Percentiles rank a stretch among this genome's conserved stretches.
phyloP scores from a whole-genome alignment of 164 flowering plant genomes.

The Annona cherimola region DNA sequence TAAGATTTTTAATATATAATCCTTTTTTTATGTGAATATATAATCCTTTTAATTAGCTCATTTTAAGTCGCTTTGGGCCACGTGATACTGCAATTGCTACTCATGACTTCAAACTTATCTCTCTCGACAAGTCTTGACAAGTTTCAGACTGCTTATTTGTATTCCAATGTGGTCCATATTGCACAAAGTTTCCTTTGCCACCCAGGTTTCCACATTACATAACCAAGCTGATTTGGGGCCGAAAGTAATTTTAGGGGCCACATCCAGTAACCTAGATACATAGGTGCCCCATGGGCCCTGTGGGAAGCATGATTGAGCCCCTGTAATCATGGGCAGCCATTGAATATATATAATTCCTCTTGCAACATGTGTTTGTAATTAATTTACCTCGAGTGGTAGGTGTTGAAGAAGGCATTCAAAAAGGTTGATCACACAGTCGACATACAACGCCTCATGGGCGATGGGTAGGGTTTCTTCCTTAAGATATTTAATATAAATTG shows the following conservation, averaged over 20 bases:
- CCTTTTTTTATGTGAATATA: not conserved
- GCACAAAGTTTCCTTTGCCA: not conserved
- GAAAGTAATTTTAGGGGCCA: not conserved
- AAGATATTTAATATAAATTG: not conserved
- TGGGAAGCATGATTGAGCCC: too few relatives aligned
- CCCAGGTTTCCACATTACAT: not conserved
- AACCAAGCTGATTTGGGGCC: not conserved
- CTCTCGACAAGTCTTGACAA: not conserved
- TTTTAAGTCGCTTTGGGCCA: not conserved
- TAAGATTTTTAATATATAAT: not conserved
- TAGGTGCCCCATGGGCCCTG: too few relatives aligned
- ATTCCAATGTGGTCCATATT: not conserved
- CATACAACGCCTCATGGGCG: not conserved
- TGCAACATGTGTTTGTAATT: not conserved
- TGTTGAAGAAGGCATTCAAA: not conserved
- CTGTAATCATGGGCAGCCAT: not conserved
- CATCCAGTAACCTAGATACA: not conserved
- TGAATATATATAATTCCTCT: not conserved
- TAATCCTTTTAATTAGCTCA: not conserved
- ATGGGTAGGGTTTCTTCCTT: not conserved
- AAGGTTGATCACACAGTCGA: not conserved
- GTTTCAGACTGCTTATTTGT: not conserved
- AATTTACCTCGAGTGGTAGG: not conserved
- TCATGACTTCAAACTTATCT: too few relatives aligned
- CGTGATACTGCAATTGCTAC: not conserved